phyloP scores from a whole-genome alignment of 495 filamentous ascomycete genomes.

The Trichoderma gamsii region DNA sequence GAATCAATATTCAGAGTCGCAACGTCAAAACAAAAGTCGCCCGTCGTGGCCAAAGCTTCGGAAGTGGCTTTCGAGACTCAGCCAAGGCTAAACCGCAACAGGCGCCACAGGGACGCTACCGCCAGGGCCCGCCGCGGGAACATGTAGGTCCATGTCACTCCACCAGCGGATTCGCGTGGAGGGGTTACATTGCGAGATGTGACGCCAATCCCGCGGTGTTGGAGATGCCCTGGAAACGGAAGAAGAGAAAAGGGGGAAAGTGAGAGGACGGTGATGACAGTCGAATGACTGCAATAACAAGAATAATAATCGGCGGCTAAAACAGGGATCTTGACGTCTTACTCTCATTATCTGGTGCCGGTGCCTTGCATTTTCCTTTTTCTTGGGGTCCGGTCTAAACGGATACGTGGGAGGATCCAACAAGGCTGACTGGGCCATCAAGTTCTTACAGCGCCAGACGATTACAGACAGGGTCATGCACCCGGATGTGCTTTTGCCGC shows the following conservation, averaged over 20 bases:
- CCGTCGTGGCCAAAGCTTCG: background rate
- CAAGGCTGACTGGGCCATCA: background rate
- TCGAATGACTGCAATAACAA: too few relatives aligned
- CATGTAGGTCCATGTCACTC: background rate
- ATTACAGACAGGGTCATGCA: too few relatives aligned
- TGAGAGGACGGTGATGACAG: background rate
- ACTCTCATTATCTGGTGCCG: background rate
- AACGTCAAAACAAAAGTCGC: background rate
- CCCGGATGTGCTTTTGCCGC: too few relatives aligned
- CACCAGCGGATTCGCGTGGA: background rate
- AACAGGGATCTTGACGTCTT: background rate
- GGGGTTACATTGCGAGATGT: conserved; percentile 7
- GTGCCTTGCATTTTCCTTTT: background rate
- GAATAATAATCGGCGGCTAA: background rate
- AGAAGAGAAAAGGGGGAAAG: background rate
- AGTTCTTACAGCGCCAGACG: too few relatives aligned
- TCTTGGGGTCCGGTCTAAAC: background rate
- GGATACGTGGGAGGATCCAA: background rate
- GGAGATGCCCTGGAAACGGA: background rate
- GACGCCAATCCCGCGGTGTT: background rate
- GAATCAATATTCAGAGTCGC: too few relatives aligned
- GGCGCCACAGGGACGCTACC: background rate
- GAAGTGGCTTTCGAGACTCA: background rate
- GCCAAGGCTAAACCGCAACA: background rate
- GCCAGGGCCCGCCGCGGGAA: background rate